Evolutionary conservation across 1,139 yeast species (phyloP), one percentile per base, ranked within the genome.

Genomic region (Pneumocystis canis): DNA sequence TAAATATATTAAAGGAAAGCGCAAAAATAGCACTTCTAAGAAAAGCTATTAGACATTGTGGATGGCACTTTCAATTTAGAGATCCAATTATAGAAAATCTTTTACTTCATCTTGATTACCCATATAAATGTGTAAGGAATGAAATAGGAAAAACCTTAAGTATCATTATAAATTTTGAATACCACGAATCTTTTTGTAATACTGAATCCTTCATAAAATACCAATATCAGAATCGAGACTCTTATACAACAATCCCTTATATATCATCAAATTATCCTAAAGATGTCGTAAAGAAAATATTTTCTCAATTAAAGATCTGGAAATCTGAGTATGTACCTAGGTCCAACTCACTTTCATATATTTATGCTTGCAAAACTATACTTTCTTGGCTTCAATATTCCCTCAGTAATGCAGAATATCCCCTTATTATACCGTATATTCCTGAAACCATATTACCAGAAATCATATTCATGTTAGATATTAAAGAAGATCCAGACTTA

Each of bases 401-500:
- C 25, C 31, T 64, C 59, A 58, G 64, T 65, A n/a, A 53, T 62
- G 31, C 66, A 62, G 57, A 39, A 60, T 39, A 63, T 39, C 57
- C 60, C 32, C 58, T 61, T 14, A 41, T 68, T 28, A 14, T 65
- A 58, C 74, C 75, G 0, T 64, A 75, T 18, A 65, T 76, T 41
- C 73, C 76, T 5, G 60, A 76, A 1, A 75, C 80, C 63, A 78
- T 90, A 59, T 75, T 89, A 1, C 96, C 96, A 18, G 85, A 88
- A 67, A 75, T 89, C 66, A 76, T 89, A 68, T 78, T 80, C 37
- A 76, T 89, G 64, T 82, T 84, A 63, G 80, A 80, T 62, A 79
- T 87, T 77, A 84, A 89, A 67, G 97, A 92, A 68, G 89, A 89
- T 30, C 86, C 84, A 66, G 80, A 90, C 66, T 85, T 90, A 0